Conservation (phyloP, 164 flowering plant genomes). For the Magnolia officinalis region DNA sequence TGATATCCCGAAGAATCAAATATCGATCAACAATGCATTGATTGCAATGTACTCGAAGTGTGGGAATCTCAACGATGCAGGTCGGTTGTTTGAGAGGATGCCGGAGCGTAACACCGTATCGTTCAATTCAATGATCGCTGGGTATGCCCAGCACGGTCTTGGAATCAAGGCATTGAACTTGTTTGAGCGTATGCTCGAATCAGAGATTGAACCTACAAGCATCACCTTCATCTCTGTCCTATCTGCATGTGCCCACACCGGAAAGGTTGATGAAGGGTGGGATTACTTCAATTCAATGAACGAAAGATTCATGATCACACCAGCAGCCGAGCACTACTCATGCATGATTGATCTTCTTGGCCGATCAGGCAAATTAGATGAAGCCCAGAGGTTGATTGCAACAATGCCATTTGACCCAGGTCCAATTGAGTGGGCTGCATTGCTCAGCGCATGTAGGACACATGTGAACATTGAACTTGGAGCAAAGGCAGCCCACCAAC, state of each 20-base stretch:
- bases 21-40: slow-evolving; percentile 68
- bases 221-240: slow-evolving; percentile 76
- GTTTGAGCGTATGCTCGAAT: slow-evolving; percentile 56
- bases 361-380: slow-evolving; percentile 65
- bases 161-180: slow-evolving; percentile 50
- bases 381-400: slow-evolving; percentile 61
- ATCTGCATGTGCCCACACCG: slow-evolving; percentile 62
- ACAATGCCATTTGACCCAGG: slow-evolving; percentile 63
- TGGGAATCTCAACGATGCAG: slow-evolving; percentile 71
- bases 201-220: slow-evolving; percentile 39
- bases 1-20: slow-evolving; percentile 47
- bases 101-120: slow-evolving; percentile 63
- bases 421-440: slow-evolving; percentile 54
- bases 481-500: slow-evolving; percentile 53
- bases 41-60: slow-evolving; percentile 79
- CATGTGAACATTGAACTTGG: slow-evolving; percentile 67
- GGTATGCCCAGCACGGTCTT: slow-evolving; percentile 80
- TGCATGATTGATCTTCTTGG: slow-evolving; percentile 90
- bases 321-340: slow-evolving; percentile 64
- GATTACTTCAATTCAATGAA: slow-evolving; percentile 51
- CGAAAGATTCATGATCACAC: slow-evolving; percentile 47
- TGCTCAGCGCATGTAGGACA: slow-evolving; percentile 75
- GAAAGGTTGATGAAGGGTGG: slow-evolving; percentile 51
- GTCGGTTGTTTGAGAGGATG: slow-evolving; percentile 70
- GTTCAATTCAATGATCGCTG: slow-evolving; percentile 70